Conservation (phyloP, 495 filamentous ascomycete species). For the Rostrohypoxylon terebratum region DNA sequence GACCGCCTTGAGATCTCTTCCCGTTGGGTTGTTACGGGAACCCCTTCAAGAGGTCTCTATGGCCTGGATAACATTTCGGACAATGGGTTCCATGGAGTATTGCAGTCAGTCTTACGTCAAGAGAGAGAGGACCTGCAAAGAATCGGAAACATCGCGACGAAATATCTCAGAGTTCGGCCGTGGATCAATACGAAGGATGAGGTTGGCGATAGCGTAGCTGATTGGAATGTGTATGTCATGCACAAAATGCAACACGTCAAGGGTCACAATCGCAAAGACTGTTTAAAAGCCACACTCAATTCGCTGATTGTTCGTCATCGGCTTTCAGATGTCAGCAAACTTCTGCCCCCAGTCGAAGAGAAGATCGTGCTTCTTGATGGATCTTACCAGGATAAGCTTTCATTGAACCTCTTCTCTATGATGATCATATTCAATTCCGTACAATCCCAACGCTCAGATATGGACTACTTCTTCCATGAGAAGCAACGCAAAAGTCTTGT, state of each 20-base stretch:
- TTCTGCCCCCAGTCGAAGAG: constrained; percentile 77
- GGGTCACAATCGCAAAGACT: constrained; percentile 66
- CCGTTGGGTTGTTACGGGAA: constrained; percentile 92
- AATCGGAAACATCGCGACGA: constrained; percentile 74
- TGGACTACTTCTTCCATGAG: constrained; percentile 89
- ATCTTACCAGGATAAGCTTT: constrained; percentile 84
- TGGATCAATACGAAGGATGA: constrained; percentile 67
- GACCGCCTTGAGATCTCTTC: constrained; percentile 76
- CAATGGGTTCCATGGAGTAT: constrained; percentile 14
- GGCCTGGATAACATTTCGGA: constrained; percentile 63
- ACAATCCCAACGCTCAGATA: constrained; percentile 84
- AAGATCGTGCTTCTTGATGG: constrained; percentile 80
- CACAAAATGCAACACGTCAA: constrained; percentile 66
- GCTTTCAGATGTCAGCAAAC: constrained; percentile 71
- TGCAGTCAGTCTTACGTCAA: constrained; percentile 54
- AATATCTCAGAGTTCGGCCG: constrained; percentile 80
- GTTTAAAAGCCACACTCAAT: constrained; percentile 76
- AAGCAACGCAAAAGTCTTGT: constrained; percentile 72
- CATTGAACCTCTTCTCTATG: constrained; percentile 85
- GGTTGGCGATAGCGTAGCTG: constrained; percentile 55
- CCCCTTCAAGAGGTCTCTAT: constrained; percentile 83
- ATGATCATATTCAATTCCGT: constrained; percentile 86
- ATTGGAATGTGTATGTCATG: constrained; percentile 82
- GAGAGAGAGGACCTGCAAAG: constrained; percentile 79
- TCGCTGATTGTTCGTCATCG: constrained; percentile 84